Percentiles rank a stretch among this genome's conserved stretches.
These are phyloP conservation scores for Rhododendron griersonianum DNA, from an alignment of 148 eudicot genomes.

Conservation along the genomic window DNA sequence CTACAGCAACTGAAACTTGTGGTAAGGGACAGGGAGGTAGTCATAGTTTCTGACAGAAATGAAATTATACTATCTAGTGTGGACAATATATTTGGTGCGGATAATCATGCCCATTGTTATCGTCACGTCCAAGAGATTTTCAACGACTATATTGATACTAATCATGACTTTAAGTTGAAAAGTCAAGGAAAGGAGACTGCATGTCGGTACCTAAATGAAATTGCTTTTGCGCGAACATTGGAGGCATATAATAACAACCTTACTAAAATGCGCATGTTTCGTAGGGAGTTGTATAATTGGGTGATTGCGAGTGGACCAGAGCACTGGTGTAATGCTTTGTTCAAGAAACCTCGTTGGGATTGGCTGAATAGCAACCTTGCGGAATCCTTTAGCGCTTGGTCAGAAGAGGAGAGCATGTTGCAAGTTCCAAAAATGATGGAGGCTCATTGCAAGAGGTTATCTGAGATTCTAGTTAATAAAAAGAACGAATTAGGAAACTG, in stretches of 20 bases:
- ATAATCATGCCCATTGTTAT: conserved; percentile 9
- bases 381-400: conserved; percentile 4
- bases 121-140: neutral
- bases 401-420: conserved; percentile 3
- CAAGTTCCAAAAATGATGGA: conserved; percentile 9
- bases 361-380: conserved; percentile 2
- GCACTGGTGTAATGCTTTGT: conserved; percentile 13
- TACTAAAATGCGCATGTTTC: neutral
- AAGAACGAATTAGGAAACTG: neutral
- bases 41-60: conserved; percentile 5
- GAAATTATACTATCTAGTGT: neutral
- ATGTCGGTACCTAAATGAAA: conserved; percentile 7
- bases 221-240: conserved; percentile 1
- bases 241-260: conserved; percentile 6
- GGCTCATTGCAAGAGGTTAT: conserved; percentile 10
- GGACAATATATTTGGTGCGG: conserved; percentile 5
- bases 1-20: conserved; percentile 8
- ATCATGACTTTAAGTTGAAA: neutral
- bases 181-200: conserved; percentile 5
- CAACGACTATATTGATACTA: conserved; percentile 1
- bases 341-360: conserved; percentile 13
- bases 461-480: neutral
- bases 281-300: conserved; percentile 4
- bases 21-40: neutral
- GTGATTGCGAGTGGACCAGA: conserved; percentile 9